Percentiles rank a stretch among this genome's conserved stretches.
These are phyloP conservation scores for Neurospora pannonica DNA, from an alignment of 495 filamentous ascomycete genomes.

Conservation along the genomic window DNA sequence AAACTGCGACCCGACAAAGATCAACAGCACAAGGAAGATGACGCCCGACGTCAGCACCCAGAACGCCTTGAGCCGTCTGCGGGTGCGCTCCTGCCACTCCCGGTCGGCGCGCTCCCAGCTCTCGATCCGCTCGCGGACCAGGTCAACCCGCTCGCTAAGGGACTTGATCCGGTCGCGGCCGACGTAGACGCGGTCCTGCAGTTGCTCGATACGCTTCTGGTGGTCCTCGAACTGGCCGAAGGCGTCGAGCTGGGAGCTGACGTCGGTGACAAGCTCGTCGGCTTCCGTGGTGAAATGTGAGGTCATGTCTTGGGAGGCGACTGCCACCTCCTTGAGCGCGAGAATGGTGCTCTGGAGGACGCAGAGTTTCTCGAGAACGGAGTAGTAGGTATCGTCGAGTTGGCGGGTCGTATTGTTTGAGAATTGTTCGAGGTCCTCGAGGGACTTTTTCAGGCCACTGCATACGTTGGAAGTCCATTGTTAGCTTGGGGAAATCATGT, in stretches of 20 bases:
- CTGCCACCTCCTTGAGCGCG: constrained; percentile 60
- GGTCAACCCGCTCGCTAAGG: constrained; percentile 58
- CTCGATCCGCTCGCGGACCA: constrained; percentile 55
- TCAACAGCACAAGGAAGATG: constrained; percentile 34
- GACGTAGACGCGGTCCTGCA: constrained; percentile 55
- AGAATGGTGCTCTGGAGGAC: constrained; percentile 57
- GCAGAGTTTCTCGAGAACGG: constrained; percentile 67
- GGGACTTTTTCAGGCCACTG: constrained; percentile 33
- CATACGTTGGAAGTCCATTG: constrained; percentile 6
- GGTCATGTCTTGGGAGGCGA: constrained; percentile 50
- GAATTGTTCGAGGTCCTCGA: constrained; percentile 33
- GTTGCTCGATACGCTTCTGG: constrained; percentile 50
- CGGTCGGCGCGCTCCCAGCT: constrained; percentile 60
- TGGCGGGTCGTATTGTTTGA: constrained; percentile 53
- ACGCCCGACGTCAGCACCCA: constrained; percentile 46
- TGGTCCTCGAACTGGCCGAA: constrained; percentile 65
- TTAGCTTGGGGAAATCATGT: not conserved
- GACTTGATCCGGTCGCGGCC: constrained; percentile 54
- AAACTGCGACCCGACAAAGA: constrained; percentile 33
- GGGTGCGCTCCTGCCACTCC: constrained; percentile 63
- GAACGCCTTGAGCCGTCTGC: constrained; percentile 50
- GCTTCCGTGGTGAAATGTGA: constrained; percentile 54
- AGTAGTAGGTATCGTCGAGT: constrained; percentile 83
- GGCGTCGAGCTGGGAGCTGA: constrained; percentile 53
- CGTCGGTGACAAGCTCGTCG: constrained; percentile 48